phyloP scores from a whole-genome alignment of 257 asterid species.

The Echites panduratus region DNA sequence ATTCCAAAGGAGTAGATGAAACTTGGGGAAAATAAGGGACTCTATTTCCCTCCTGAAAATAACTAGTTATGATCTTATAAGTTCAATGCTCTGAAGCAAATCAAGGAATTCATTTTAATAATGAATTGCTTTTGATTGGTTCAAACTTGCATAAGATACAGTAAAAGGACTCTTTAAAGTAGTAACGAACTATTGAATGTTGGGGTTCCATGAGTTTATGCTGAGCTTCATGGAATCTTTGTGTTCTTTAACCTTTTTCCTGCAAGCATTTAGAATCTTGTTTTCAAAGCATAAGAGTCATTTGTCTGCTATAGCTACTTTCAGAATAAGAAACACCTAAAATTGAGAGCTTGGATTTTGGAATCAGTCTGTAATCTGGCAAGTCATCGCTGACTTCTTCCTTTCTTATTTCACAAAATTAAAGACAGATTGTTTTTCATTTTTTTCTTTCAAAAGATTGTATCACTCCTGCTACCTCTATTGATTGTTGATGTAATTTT shows the following conservation, averaged over 20 bases:
- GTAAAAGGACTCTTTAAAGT: too few species aligned
- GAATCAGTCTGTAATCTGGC: background rate
- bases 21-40: background rate
- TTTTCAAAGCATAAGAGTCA: background rate
- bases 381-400: background rate
- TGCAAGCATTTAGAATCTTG: background rate
- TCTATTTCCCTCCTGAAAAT: background rate
- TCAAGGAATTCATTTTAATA: too few species aligned
- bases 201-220: background rate
- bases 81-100: too few species aligned
- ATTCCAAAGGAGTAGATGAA: background rate
- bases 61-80: background rate
- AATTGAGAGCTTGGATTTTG: background rate
- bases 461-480: background rate
- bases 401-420: background rate
- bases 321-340: background rate
- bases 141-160: too few species aligned
- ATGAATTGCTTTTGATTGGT: too few species aligned
- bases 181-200: background rate
- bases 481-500: conserved; percentile 3
- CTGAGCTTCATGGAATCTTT: background rate
- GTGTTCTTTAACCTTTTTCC: background rate
- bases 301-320: background rate
- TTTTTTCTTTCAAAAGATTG: too few species aligned
- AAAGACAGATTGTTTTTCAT: background rate